Evolutionary conservation across 2,329 filamentous ascomycete species (phyloP), one percentile per base, ranked within the genome.

Genomic region (Plenodomus lindquistii): DNA sequence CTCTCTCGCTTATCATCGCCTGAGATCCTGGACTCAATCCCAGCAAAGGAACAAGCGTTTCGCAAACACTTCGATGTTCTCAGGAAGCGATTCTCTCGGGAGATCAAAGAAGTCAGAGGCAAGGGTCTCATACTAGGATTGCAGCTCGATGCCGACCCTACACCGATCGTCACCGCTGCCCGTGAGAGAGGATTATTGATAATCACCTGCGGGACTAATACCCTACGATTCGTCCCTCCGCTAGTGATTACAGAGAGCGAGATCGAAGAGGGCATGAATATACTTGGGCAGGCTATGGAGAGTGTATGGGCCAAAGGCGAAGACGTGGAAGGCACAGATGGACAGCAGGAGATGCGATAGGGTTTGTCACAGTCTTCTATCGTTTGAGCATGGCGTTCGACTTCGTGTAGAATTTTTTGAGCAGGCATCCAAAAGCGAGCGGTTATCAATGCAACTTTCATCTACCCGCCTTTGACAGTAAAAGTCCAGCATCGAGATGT

Each of bases 141-240:
- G 37, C 94, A 99, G 76, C 76, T 99, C 47, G 84, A 80, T 6
- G 78, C 84, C 56, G 88, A 94, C 67, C 89, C 85, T 22, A 81
- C 81, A 16, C 81, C 80, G 11, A 85, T 99, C 50, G 80, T 99
- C 52, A 91, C 87, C 56, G 92, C 91, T 10, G 91, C 92, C 16
- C 81, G 94, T 52, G 91, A 97, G 77, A 81, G 91, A 50, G 94
- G 94, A 0, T 72, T 99, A 65, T 73, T 99, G 50, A 80, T 99
- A 50, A 97, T 99, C 66, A 97, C 91, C 1, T 93, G 91, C 21
- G 94, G 94, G 1, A 91, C 86, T 22, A 96, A 97, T 69, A 97
- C 92, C 8, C 75, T 99, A 60, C 81, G 94, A 40, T 96, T 99
- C 63, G 91, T 97, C 47, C 94, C 94, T 24, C 88, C 90, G 52